phyloP scores from a whole-genome alignment of 2,329 filamentous ascomycete species.

The Fusarium albosuccineum region DNA sequence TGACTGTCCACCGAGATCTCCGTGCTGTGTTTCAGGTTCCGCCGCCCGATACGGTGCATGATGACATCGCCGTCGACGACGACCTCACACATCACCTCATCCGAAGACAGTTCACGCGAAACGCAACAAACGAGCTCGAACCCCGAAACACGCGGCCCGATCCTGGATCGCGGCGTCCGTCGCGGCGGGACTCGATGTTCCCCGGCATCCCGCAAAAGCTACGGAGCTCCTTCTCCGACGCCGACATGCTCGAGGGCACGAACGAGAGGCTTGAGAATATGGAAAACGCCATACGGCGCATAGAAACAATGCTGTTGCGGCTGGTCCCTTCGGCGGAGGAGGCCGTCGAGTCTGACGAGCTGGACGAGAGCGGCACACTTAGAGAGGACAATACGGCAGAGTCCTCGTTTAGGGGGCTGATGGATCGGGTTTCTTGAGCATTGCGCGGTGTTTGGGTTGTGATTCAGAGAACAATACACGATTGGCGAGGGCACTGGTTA shows the following conservation, averaged over 20 bases:
- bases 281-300: conserved; percentile 63
- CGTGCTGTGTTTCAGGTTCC: conserved; percentile 79
- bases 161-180: conserved; percentile 49
- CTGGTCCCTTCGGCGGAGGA: conserved; percentile 51
- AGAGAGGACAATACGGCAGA: conserved; percentile 47
- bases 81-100: conserved; percentile 70
- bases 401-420: conserved; percentile 45
- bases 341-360: conserved; percentile 43
- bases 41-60: conserved; percentile 71
- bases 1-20: conserved; percentile 79
- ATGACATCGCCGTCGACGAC: conserved; percentile 71
- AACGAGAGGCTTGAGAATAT: conserved; percentile 60
- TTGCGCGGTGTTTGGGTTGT: conserved; percentile 18
- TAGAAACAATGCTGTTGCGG: conserved; percentile 61
- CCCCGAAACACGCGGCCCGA: conserved; percentile 37
- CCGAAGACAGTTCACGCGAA: conserved; percentile 66
- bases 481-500: conserved; percentile 7
- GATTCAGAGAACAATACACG: conserved; percentile 1
- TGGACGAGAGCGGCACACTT: conserved; percentile 49
- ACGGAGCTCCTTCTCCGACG: conserved; percentile 61
- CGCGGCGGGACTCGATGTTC: conserved; percentile 69
- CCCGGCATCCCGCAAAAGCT: conserved; percentile 64
- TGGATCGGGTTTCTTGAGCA: conserved; percentile 19
- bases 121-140: conserved; percentile 55
- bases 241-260: conserved; percentile 60